Evolutionary conservation across 805 yeast species (phyloP), one percentile per base, ranked within the genome.

Genomic region (Ogataea paraovalis): DNA sequence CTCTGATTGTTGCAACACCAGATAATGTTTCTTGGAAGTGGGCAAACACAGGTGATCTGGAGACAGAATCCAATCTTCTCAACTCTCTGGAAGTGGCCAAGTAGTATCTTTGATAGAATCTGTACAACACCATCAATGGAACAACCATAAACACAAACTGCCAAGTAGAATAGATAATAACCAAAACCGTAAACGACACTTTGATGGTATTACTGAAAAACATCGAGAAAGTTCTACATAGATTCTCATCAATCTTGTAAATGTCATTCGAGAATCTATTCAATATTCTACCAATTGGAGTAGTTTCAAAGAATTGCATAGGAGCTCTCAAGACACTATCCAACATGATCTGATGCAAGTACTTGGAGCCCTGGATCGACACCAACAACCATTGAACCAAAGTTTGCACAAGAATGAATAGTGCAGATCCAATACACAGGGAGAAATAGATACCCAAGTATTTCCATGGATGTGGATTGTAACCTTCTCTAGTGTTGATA

Each of bases 291-390:
- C 98, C 98, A 54, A 90, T 82, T 47, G 97, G 98, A 0, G 98
- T 91, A 1, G 96, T 89, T 67, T 91, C 98, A 62, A 91, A 91
- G 65, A 92, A 91, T 28, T 88, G 78, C 97, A 91, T 92, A 52
- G 97, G 97, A 0, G 97, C 94, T 54, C 91, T 76, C 50, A 92
- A 67, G 13, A 91, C 94, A 46, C 68, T 55, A 37, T 67, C 67
- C 4, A 91, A 81, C 97, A 91, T 89, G 16, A 69, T 67, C 51
- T 82, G 76, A 65, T 91, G 98, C 50, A 89, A 71, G 47, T 72
- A 76, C 49, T 72, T 80, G 9, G 98, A 92, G 8, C 94, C 96
- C 47, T 79, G 79, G 58, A 92, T 85, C 2, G 96, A 80, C 65
- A 96, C 88, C 67, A 73, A 81, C 27, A 89, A 77, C 89, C 91